These are phyloP conservation scores for Candida sp. DNA, from an alignment of 1,139 yeast species.

Conservation along the genomic window DNA sequence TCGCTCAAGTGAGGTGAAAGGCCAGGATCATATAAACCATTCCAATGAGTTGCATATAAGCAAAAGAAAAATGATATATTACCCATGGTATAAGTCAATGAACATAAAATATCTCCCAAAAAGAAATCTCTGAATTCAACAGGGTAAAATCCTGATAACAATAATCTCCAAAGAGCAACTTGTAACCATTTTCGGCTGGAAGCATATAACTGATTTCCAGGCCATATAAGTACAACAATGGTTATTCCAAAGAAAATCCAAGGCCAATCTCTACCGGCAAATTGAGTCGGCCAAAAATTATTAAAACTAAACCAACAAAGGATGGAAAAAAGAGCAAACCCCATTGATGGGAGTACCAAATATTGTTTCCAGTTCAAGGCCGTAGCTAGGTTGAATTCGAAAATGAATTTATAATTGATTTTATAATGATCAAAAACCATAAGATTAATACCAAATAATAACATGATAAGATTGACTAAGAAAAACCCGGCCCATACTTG, in stretches of 20 bases:
- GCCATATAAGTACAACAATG: slow-evolving; percentile 54
- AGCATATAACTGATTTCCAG: slow-evolving; percentile 52
- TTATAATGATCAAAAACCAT: slow-evolving; percentile 69
- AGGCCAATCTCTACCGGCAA: slow-evolving; percentile 77
- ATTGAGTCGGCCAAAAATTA: slow-evolving; percentile 57
- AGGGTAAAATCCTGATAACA: slow-evolving; percentile 84
- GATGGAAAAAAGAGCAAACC: slow-evolving; percentile 54
- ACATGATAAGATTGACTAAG: slow-evolving; percentile 52
- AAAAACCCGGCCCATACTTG: slow-evolving; percentile 96
- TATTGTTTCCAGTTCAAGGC: slow-evolving; percentile 68
- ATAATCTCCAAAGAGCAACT: slow-evolving; percentile 65
- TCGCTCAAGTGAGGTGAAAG: slow-evolving; percentile 28
- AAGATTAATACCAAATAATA: slow-evolving; percentile 68
- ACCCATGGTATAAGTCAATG: slow-evolving; percentile 84
- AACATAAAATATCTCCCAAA: slow-evolving; percentile 85
- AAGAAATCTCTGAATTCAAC: slow-evolving; percentile 95
- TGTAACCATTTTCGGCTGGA: slow-evolving; percentile 72
- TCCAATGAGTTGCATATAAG: slow-evolving; percentile 70
- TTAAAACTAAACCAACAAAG: slow-evolving; percentile 75
- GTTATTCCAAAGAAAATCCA: slow-evolving; percentile 67
- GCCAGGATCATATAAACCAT: slow-evolving; percentile 40
- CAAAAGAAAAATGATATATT: slow-evolving; percentile 86
- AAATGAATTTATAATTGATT: slow-evolving; percentile 87
- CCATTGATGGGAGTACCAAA: slow-evolving; percentile 58
- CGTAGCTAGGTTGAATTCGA: slow-evolving; percentile 76